Evolutionary conservation across 805 yeast species (phyloP).

Genomic region (Komagataella pseudopastoris): DNA sequence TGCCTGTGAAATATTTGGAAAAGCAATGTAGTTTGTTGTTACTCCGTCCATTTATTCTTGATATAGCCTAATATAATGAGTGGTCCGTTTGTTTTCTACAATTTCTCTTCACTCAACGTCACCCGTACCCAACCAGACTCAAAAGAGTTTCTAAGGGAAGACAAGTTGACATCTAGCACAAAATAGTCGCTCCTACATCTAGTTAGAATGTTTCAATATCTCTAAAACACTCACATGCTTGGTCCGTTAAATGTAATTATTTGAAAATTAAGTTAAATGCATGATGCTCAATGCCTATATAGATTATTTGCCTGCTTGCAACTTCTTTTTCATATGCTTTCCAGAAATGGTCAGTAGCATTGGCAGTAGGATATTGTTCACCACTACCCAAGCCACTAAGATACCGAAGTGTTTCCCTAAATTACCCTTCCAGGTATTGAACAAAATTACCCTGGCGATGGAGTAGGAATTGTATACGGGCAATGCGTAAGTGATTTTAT

Average conservation of each 20-base stretch:
- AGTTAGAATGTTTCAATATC: neutral
- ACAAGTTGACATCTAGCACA: too few relatives aligned
- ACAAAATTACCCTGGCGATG: conserved; percentile 43
- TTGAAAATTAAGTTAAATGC: neutral
- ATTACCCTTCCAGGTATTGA: conserved; percentile 39
- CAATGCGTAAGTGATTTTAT: conserved; percentile 50
- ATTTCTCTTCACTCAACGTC: too few relatives aligned
- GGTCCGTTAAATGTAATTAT: neutral
- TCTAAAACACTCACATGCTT: neutral
- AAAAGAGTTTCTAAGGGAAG: too few relatives aligned
- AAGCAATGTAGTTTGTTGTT: too few relatives aligned
- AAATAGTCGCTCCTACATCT: too few relatives aligned
- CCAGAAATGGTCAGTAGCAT: conserved; percentile 29
- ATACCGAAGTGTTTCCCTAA: conserved; percentile 52
- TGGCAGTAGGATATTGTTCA: conserved; percentile 31
- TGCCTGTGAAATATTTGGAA: too few relatives aligned
- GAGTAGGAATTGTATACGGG: conserved; percentile 60
- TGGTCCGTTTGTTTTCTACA: too few relatives aligned
- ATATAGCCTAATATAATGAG: too few relatives aligned
- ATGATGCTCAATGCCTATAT: neutral
- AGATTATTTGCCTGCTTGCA: conserved; percentile 1
- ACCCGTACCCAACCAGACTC: too few relatives aligned
- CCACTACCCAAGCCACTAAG: conserved; percentile 44
- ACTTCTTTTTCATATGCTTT: conserved; percentile 17
- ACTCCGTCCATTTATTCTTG: too few relatives aligned